phyloP scores from a whole-genome alignment of 2,329 filamentous ascomycete species.

The Diaporthe sp. region DNA sequence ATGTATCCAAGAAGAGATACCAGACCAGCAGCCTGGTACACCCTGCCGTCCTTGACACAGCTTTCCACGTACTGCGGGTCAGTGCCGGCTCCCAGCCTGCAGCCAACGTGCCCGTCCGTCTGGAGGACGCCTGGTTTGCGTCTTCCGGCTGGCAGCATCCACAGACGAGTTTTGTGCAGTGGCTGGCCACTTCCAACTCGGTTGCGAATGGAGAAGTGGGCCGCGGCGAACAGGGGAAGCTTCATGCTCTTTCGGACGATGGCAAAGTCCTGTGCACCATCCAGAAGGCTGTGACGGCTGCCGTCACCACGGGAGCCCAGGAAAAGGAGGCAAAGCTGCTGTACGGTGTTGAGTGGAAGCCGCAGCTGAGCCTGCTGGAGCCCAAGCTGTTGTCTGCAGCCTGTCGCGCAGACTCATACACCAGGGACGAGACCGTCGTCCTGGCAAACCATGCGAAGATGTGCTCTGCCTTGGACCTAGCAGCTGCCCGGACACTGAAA shows the following conservation, averaged over 20 bases:
- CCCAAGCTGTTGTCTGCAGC: constrained; percentile 46
- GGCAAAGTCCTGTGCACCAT: constrained; percentile 49
- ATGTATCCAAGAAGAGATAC: constrained; percentile 44
- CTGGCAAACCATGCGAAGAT: constrained; percentile 44
- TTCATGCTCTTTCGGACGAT: constrained; percentile 50
- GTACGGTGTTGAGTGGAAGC: constrained; percentile 55
- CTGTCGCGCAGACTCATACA: constrained; percentile 45
- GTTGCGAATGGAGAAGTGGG: background rate
- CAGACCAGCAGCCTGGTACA: constrained; percentile 51
- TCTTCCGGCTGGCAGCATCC: constrained; percentile 9
- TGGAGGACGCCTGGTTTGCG: constrained; percentile 13
- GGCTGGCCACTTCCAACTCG: constrained; percentile 14
- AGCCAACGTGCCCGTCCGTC: constrained; percentile 21
- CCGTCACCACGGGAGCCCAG: constrained; percentile 46
- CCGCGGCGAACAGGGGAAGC: constrained; percentile 46
- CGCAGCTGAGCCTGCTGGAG: constrained; percentile 53
- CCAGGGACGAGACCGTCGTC: constrained; percentile 46
- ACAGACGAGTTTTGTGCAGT: background rate
- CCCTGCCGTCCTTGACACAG: constrained; percentile 54
- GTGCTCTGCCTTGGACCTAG: constrained; percentile 42
- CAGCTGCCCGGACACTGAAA: constrained; percentile 42
- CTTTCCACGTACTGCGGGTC: constrained; percentile 50
- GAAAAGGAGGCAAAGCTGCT: constrained; percentile 48
- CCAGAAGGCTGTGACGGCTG: constrained; percentile 45
- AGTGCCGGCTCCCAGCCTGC: constrained; percentile 37